These are phyloP conservation scores for Candida nemodendra DNA, from an alignment of 805 yeast genomes.

Conservation along the genomic window DNA sequence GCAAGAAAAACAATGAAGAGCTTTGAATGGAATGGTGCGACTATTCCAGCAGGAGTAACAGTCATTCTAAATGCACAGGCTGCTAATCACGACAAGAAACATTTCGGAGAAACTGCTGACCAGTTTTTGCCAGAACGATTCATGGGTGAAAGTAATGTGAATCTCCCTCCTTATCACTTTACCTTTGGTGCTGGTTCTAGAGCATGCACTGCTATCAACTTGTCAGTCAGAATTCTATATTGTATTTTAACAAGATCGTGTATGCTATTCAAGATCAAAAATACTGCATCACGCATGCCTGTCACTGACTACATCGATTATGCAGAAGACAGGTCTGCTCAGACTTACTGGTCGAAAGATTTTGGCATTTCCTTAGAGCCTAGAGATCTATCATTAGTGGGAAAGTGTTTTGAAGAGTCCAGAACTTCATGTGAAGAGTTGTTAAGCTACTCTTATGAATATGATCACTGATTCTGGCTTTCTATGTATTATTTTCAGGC, in stretches of 20 bases:
- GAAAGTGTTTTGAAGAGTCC: constrained; percentile 12
- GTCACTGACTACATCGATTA: constrained; percentile 18
- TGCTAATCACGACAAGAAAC: constrained; percentile 20
- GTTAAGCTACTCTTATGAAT: constrained; percentile 18
- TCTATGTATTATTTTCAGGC: too few relatives aligned
- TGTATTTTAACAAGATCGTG: constrained; percentile 17
- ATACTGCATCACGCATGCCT: constrained; percentile 7
- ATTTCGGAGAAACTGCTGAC: constrained; percentile 19
- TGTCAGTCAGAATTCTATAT: constrained; percentile 20
- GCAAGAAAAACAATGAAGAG: constrained; percentile 21
- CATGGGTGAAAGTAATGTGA: constrained; percentile 8
- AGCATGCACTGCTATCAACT: constrained; percentile 25
- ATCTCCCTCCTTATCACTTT: constrained; percentile 24
- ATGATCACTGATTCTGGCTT: too few relatives aligned
- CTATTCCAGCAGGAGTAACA: constrained; percentile 20
- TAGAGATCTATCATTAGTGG: constrained; percentile 7
- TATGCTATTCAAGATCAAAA: constrained; percentile 14
- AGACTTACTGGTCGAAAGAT: constrained; percentile 22
- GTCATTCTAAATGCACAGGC: constrained; percentile 26
- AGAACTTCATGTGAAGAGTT: constrained; percentile 7
- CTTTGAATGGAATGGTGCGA: constrained; percentile 15
- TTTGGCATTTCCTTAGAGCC: constrained; percentile 16
- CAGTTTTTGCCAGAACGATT: constrained; percentile 23
- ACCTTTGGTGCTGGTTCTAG: constrained; percentile 26
- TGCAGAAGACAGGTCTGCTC: constrained; percentile 22